A percentile compares a stretch with the other conserved stretches of the same genome.
Conservation (phyloP, 495 filamentous ascomycete species). For the Penicillium tannophilum region DNA sequence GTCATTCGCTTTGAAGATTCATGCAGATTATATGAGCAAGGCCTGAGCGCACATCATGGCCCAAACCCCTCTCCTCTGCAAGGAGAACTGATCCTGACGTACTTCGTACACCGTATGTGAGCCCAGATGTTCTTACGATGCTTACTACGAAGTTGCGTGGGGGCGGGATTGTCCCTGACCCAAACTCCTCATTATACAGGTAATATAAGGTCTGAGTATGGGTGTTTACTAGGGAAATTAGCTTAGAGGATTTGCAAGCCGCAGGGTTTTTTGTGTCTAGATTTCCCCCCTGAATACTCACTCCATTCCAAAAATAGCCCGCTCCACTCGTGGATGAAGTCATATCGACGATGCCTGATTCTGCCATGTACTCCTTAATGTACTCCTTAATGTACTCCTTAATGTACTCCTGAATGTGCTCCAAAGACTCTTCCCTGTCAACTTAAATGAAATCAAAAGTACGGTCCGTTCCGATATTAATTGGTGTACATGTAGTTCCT, state of each 20-base stretch:
- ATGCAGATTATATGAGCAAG: not conserved
- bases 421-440: not conserved
- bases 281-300: not conserved
- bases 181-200: not conserved
- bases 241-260: not conserved
- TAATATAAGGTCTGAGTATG: not conserved
- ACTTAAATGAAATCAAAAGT: not conserved
- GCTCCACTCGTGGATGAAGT: slow-evolving; percentile 9
- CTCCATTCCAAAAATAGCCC: slow-evolving; percentile 17
- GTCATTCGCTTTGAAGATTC: not conserved
- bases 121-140: not conserved
- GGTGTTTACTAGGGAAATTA: not conserved
- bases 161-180: slow-evolving; percentile 18
- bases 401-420: not conserved
- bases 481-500: too few relatives aligned
- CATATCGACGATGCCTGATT: slow-evolving; percentile 1
- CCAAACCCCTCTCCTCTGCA: slow-evolving; percentile 12
- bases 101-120: slow-evolving; percentile 1
- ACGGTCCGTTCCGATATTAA: too few relatives aligned
- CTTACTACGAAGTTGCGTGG: not conserved
- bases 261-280: not conserved
- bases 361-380: not conserved
- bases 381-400: not conserved
- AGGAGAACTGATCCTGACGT: slow-evolving; percentile 18
- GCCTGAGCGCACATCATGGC: not conserved